Evolutionary conservation across 495 filamentous ascomycete species (phyloP), one percentile per base, ranked within the genome.

Genomic region (Lophiotrema nucula): DNA sequence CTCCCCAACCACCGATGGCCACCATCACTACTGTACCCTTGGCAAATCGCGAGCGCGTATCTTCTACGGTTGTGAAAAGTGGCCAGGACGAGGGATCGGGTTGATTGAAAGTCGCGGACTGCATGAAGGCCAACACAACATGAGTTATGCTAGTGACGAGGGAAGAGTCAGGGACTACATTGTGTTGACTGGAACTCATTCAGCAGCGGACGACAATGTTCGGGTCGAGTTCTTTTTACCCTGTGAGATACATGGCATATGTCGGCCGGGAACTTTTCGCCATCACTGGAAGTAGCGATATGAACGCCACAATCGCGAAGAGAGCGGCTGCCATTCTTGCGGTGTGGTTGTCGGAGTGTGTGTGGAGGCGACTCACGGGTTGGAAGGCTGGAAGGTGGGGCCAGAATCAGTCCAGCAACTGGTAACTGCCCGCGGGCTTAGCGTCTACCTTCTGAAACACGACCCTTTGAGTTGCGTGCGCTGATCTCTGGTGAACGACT

Each of bases 1-100:
- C 83, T 6, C 85, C 86, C 85, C 86, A 90, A 45, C 86, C 87
- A 6, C 86, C 86, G 52, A 89, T 83, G 28, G 86, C 85, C 24
- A 89, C 73, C 77, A 87, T 77, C 15, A 89, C 66, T 63, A 83
- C 82, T 25, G 86, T 87, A 1, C 76, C 75, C 0, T 77, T 64
- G 1, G 74, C 56, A 62, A 89, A 89, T 42, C 81, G 78, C 45
- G 76, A 70, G 24, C 86, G 81, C 49, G 80, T 76, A 6, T 74
- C 76, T 0, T 76, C 68, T 4, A 87, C 77, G 1, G 79, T 71
- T 55, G 81, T 83, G 58, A 86, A 89, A 2, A 84, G 61, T 0
- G 85, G 85, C 70, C 74, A 80, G 10, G 24, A 27, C 1, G 24
- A 23, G 15, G 75, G 77, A 3, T 71, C 68, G 19, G 74, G 75